phyloP scores from a whole-genome alignment of 2,329 filamentous ascomycete species.

The Alternaria tenuissima region DNA sequence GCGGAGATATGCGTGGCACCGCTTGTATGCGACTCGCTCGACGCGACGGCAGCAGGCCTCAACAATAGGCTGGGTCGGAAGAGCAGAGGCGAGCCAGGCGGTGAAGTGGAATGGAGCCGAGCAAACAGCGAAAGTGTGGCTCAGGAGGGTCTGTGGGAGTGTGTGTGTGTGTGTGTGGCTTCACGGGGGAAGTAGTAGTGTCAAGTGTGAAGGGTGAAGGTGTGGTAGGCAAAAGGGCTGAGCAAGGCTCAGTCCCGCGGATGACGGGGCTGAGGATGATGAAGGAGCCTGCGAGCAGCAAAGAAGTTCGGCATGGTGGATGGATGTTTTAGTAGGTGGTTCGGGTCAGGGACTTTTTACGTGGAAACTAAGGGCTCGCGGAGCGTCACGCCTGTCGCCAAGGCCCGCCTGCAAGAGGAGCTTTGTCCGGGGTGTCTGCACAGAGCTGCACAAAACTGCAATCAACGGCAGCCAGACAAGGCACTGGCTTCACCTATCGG shows the following conservation, averaged over 20 bases:
- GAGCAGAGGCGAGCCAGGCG: constrained; percentile 31
- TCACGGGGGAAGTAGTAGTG: constrained; percentile 18
- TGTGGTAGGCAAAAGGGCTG: constrained; percentile 25
- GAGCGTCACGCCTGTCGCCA: constrained; percentile 28
- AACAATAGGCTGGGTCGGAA: constrained; percentile 23
- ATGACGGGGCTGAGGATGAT: constrained; percentile 59
- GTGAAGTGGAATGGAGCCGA: constrained; percentile 39
- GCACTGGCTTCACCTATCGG: neutral
- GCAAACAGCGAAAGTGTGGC: constrained; percentile 26
- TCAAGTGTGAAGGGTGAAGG: constrained; percentile 39
- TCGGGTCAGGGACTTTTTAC: constrained; percentile 42
- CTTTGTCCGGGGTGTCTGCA: constrained; percentile 21
- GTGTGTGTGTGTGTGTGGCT: constrained; percentile 8
- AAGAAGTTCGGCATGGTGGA: constrained; percentile 51
- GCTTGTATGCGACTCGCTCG: constrained; percentile 24
- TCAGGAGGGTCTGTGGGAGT: neutral
- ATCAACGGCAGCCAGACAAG: constrained; percentile 4
- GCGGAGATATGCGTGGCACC: constrained; percentile 5
- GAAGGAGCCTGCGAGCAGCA: constrained; percentile 53
- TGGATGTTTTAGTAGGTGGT: constrained; percentile 48
- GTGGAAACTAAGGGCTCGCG: constrained; percentile 33
- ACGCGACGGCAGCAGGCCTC: constrained; percentile 13
- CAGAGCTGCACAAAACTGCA: constrained; percentile 9
- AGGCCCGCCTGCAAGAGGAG: constrained; percentile 28
- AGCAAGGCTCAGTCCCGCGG: constrained; percentile 58